phyloP scores from a whole-genome alignment of 192 early-diverging fungal genomes.

The Kappamyces sp. region DNA sequence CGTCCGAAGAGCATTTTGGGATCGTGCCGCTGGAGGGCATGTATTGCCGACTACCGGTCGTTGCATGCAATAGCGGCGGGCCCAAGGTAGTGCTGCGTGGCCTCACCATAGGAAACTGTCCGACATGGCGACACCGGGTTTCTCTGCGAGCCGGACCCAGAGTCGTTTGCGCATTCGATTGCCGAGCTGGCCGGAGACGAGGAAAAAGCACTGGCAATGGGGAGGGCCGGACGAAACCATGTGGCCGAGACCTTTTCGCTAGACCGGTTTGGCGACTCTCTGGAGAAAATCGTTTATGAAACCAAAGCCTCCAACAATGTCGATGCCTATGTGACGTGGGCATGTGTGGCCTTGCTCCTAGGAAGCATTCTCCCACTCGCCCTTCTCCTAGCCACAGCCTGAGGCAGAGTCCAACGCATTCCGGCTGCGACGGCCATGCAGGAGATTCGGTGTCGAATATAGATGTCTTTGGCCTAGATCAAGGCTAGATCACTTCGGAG shows the following conservation, averaged over 20 bases:
- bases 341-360: not conserved
- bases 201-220: constrained; percentile 46
- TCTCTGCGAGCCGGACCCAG: constrained; percentile 53
- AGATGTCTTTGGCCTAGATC: no score
- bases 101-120: constrained; percentile 61
- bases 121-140: constrained; percentile 69
- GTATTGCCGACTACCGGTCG: constrained; percentile 80
- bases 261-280: constrained; percentile 56
- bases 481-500: no score
- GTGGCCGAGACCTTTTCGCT: constrained; percentile 62
- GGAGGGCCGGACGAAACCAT: constrained; percentile 54
- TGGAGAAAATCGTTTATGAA: constrained; percentile 56
- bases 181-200: constrained; percentile 37
- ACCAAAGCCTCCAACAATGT: constrained; percentile 14
- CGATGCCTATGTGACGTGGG: constrained; percentile 17
- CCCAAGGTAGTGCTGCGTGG: constrained; percentile 31
- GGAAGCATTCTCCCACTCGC: not conserved
- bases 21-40: constrained; percentile 97
- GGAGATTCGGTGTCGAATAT: no score
- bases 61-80: constrained; percentile 81
- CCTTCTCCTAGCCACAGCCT: not conserved
- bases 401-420: no score
- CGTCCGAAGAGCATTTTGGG: constrained; percentile 90
- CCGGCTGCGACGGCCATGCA: no score
- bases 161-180: constrained; percentile 64